Conservation (phyloP, 2,329 filamentous ascomycete species). For the Phaeosphaeria sp. region DNA sequence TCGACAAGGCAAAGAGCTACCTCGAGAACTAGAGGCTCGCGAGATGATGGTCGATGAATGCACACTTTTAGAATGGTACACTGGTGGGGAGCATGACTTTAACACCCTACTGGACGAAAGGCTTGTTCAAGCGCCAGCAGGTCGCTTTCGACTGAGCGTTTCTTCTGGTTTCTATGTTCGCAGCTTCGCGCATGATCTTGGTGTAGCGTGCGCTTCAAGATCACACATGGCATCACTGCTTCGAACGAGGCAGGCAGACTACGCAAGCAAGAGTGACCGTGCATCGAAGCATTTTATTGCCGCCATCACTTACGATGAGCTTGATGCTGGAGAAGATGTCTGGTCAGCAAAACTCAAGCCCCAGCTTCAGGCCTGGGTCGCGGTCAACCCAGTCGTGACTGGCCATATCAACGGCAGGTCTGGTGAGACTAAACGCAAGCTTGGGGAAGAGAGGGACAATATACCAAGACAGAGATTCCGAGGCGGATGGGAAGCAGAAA, state of each 20-base stretch:
- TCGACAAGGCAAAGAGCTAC: conserved; percentile 30
- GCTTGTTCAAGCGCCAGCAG: conserved; percentile 25
- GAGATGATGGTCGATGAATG: conserved; percentile 38
- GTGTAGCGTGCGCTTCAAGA: conserved; percentile 27
- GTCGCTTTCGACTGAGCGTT: conserved; percentile 28
- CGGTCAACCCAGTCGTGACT: conserved; percentile 18
- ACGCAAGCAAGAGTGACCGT: conserved; percentile 9
- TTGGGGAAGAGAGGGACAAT: conserved; percentile 14
- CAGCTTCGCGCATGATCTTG: conserved; percentile 42
- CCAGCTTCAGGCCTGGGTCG: conserved; percentile 32
- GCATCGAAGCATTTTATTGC: conserved; percentile 7
- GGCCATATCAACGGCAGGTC: conserved; percentile 30
- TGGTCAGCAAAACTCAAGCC: conserved; percentile 29
- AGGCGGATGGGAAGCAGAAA: conserved; percentile 34
- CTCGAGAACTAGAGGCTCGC: conserved; percentile 31
- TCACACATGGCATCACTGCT: conserved; percentile 34
- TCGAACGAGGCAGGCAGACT: conserved; percentile 34
- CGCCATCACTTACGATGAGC: conserved; percentile 29
- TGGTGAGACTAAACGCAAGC: conserved; percentile 16
- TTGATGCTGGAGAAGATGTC: conserved; percentile 28
- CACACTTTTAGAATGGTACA: conserved; percentile 33
- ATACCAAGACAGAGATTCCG: conserved; percentile 34
- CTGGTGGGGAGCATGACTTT: conserved; percentile 25
- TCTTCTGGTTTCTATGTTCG: conserved; percentile 42
- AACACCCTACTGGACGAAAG: conserved; percentile 12